Percentiles rank a stretch among this genome's conserved stretches.
These are phyloP conservation scores for Baeospora myosura DNA, from an alignment of 1,284 basidiomycete genomes.

Conservation along the genomic window DNA sequence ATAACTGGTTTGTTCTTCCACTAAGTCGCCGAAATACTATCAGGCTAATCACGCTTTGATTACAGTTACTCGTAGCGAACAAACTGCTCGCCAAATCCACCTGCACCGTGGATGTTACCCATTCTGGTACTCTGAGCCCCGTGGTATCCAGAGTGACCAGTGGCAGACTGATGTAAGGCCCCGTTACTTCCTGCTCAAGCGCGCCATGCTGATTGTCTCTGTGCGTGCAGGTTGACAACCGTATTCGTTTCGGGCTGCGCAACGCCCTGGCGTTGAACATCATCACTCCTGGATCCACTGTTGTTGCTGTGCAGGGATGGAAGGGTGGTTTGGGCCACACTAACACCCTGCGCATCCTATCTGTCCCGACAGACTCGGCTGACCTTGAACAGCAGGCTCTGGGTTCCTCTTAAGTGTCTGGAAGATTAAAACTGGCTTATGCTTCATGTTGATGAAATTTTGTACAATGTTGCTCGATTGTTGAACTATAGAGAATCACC, in stretches of 20 bases:
- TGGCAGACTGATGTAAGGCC: conserved; percentile 93
- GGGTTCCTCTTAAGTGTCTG: conserved; percentile 28
- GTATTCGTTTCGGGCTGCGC: conserved; percentile 85
- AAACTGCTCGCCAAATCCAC: conserved; percentile 95
- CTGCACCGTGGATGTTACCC: conserved; percentile 97
- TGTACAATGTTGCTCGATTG: neutral
- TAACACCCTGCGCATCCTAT: conserved; percentile 74
- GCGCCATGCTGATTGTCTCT: conserved; percentile 13
- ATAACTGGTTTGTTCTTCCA: conserved; percentile 60
- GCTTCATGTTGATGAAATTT: neutral
- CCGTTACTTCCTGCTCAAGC: conserved; percentile 26
- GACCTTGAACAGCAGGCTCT: conserved; percentile 78
- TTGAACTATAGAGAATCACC: no score
- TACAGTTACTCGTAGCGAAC: conserved; percentile 91
- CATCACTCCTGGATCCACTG: conserved; percentile 83
- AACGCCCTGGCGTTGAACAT: conserved; percentile 85
- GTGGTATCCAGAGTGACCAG: conserved; percentile 80
- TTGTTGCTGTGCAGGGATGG: conserved; percentile 98
- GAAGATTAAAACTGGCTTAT: no score
- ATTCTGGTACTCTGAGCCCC: conserved; percentile 91
- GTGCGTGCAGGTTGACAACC: conserved; percentile 69
- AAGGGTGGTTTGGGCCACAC: conserved; percentile 95
- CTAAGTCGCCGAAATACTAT: neutral
- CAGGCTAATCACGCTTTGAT: neutral
- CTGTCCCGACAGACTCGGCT: conserved; percentile 79